These are phyloP conservation scores for Suillus weaverae DNA, from an alignment of 768 basidiomycete species.

Conservation along the genomic window DNA sequence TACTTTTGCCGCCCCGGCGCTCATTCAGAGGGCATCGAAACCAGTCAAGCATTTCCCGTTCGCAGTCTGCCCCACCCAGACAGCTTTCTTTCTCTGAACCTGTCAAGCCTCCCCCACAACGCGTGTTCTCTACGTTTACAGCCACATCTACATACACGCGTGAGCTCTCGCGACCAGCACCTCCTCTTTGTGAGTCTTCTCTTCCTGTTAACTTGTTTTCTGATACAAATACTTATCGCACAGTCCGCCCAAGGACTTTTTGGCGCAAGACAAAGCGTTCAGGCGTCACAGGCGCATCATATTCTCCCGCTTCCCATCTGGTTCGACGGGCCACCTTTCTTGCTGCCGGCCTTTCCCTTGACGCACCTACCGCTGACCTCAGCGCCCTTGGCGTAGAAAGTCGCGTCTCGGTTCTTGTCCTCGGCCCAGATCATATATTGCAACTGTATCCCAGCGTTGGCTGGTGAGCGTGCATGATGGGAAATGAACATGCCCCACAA, in stretches of 20 bases:
- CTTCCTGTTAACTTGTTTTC: background rate
- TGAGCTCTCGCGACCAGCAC: conserved; percentile 58
- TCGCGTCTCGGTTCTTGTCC: conserved; percentile 43
- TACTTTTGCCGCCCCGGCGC: conserved; percentile 30
- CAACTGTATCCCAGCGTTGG: background rate
- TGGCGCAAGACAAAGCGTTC: conserved; percentile 75
- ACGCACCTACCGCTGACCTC: conserved; percentile 58
- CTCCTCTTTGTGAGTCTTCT: conserved; percentile 59
- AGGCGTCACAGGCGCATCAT: conserved; percentile 68
- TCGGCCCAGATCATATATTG: conserved; percentile 37
- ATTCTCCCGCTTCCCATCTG: conserved; percentile 72
- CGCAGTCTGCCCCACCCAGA: conserved; percentile 26
- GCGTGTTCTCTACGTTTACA: conserved; percentile 16
- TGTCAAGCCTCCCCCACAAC: conserved; percentile 12
- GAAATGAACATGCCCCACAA: background rate
- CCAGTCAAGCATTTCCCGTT: conserved; percentile 12
- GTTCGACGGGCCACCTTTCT: conserved; percentile 78
- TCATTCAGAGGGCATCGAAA: conserved; percentile 26
- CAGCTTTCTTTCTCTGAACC: conserved; percentile 1
- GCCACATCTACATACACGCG: conserved; percentile 19
- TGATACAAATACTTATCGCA: background rate
- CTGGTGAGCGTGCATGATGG: conserved; percentile 22
- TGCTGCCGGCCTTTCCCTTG: conserved; percentile 71
- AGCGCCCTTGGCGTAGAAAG: conserved; percentile 65
- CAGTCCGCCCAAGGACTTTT: conserved; percentile 81